Evolutionary conservation across 352 stramenopile genomes (phyloP), one percentile per base, ranked within the genome.

Genomic region (Phytophthora colocasiae): DNA sequence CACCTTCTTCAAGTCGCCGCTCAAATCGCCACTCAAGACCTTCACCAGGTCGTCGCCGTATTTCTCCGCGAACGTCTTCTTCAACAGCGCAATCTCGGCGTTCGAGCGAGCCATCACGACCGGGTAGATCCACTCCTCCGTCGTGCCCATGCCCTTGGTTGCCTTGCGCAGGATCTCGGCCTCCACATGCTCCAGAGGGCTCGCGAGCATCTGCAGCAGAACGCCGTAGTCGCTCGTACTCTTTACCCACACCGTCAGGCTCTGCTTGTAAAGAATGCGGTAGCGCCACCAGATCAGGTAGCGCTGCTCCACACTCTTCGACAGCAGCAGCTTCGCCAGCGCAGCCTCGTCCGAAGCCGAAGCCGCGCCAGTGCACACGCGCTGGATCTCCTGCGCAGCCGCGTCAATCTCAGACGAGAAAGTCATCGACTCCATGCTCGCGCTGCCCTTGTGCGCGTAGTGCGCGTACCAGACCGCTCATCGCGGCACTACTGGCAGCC

Each of bases 31-130:
- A 50, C 83, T 68, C 48, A 90, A 44, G 19, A 71, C 59, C 48
- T 80, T 69, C 17, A 73, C 71, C 32, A 92, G 58, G 24, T 91
- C 81, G n/a, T 86, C 66, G 43, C 70, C 68, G 64, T 83, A 78
- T 27, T 83, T 22, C 24, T 87, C 71, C 50, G 83, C 75, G 69
- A 78, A 91, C 2, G 81, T 83, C 77, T 90, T 89, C 81, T 92
- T 91, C 43, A 90, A 67, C 58, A 92, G 80, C 69, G 73, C 71
- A 53, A 92, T 80, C 53, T 91, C 83, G 14, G 49, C 52, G 57
- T 88, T 87, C n/a, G 83, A 83, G 58, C 85, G 81, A 52, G 72
- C 81, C 19, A 88, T 71, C 31, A 74, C 47, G 1, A 74, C 48
- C 7, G 79, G 83, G 69, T 85, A 90, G 51, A 90, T 78, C 56